Evolutionary conservation across 257 asterid genomes (phyloP).

Genomic region (Solanum habrochaites): DNA sequence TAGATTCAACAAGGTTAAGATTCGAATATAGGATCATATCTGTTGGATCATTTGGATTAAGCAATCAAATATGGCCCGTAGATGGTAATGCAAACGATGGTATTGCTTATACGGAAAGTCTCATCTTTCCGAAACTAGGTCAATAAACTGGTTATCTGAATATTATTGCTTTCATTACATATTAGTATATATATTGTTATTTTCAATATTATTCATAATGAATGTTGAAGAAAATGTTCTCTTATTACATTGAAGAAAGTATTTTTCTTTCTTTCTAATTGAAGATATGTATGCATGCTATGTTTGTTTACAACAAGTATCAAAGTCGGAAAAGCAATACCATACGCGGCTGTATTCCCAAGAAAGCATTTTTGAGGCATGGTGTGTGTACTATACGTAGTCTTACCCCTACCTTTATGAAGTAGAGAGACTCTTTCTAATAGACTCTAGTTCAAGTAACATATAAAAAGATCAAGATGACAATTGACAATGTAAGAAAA

Average conservation of each 20-base stretch:
- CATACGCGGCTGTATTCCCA: neutral
- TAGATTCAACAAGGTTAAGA: neutral
- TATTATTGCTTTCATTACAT: neutral
- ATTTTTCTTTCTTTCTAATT: neutral
- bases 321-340: neutral
- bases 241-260: neutral
- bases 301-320: neutral
- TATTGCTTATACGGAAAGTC: neutral
- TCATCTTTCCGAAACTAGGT: neutral
- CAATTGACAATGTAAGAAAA: neutral
- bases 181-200: neutral
- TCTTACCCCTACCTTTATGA: neutral
- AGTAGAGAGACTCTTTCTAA: neutral
- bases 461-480: neutral
- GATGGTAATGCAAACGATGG: neutral
- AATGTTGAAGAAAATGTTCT: neutral
- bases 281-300: neutral
- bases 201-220: neutral
- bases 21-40: neutral
- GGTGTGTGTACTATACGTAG: neutral
- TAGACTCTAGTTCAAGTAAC: neutral
- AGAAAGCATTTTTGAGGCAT: too few species aligned
- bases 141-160: neutral
- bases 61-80: neutral
- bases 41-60: neutral